Conservation (phyloP, 495 filamentous ascomycete species). For the Hypoxylon lenormandii region DNA sequence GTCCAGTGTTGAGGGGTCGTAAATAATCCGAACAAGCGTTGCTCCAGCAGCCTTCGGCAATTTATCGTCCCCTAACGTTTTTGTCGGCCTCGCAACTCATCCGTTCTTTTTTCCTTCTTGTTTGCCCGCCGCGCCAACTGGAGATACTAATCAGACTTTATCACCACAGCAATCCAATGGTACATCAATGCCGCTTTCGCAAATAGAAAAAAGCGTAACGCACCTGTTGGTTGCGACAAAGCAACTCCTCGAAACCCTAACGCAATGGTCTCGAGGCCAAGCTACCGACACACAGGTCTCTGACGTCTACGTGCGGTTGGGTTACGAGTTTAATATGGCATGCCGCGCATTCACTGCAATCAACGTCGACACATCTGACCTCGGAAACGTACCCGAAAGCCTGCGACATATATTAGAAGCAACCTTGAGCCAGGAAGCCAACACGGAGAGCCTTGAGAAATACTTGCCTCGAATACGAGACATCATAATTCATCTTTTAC, state of each 20-base stretch:
- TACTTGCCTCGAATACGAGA: conserved; percentile 93
- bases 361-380: conserved; percentile 90
- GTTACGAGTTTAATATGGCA: conserved; percentile 98
- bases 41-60: background rate
- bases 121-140: background rate
- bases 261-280: conserved; percentile 91
- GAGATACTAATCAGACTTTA: conserved; percentile 26
- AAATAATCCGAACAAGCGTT: background rate
- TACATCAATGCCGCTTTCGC: conserved; percentile 71
- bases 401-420: conserved; percentile 91
- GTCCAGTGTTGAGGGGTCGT: conserved; percentile 38
- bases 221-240: conserved; percentile 97
- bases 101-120: background rate
- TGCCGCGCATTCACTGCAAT: conserved; percentile 96
- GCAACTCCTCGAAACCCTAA: conserved; percentile 95
- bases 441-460: conserved; percentile 86
- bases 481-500: conserved; percentile 96
- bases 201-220: conserved; percentile 98
- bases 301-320: conserved; percentile 95
- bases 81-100: background rate
- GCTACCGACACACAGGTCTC: conserved; percentile 94
- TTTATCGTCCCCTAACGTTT: conserved; percentile 5
- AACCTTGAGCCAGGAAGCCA: conserved; percentile 95
- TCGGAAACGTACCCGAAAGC: conserved; percentile 93
- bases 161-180: conserved; percentile 57